Evolutionary conservation across 805 yeast species (phyloP).

Genomic region (Tetrapisispora fleetii): DNA sequence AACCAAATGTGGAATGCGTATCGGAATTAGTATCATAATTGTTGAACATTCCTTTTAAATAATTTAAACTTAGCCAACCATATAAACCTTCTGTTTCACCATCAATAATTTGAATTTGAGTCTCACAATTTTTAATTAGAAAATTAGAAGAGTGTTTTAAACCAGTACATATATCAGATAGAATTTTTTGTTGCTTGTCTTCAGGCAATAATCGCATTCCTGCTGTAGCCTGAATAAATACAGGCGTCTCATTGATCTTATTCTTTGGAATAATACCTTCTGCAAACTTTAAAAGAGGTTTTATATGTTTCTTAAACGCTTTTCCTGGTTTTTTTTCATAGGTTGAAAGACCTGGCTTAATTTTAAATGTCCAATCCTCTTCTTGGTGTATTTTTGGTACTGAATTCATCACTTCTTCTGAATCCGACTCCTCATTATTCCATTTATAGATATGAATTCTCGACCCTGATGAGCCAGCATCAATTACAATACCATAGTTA

Average conservation of each 20-base stretch:
- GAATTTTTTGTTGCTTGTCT: constrained; percentile 41
- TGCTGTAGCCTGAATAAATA: constrained; percentile 90
- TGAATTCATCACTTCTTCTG: constrained; percentile 32
- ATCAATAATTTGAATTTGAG: constrained; percentile 77
- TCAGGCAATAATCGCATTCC: constrained; percentile 79
- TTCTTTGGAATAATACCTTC: constrained; percentile 55
- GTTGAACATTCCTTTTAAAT: constrained; percentile 58
- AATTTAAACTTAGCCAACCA: constrained; percentile 92
- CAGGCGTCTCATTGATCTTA: constrained; percentile 60
- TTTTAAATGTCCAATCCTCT: constrained; percentile 59
- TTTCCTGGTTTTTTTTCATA: constrained; percentile 43
- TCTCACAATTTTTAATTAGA: constrained; percentile 42
- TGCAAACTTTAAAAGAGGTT: constrained; percentile 58
- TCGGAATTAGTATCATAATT: constrained; percentile 31
- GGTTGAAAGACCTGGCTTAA: constrained; percentile 76
- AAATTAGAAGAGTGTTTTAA: constrained; percentile 50
- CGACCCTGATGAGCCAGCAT: constrained; percentile 94
- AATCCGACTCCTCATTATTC: constrained; percentile 27
- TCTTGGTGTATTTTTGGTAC: constrained; percentile 63
- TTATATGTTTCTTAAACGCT: constrained; percentile 66
- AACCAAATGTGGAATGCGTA: constrained; percentile 63
- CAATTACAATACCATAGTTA: constrained; percentile 78
- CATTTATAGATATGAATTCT: constrained; percentile 76
- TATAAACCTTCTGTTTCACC: constrained; percentile 92
- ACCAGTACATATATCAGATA: constrained; percentile 50